A percentile compares a stretch with the other conserved stretches of the same genome.
These are phyloP conservation scores for Leccinum solheimii DNA, from an alignment of 1,284 basidiomycete species.

Conservation along the genomic window DNA sequence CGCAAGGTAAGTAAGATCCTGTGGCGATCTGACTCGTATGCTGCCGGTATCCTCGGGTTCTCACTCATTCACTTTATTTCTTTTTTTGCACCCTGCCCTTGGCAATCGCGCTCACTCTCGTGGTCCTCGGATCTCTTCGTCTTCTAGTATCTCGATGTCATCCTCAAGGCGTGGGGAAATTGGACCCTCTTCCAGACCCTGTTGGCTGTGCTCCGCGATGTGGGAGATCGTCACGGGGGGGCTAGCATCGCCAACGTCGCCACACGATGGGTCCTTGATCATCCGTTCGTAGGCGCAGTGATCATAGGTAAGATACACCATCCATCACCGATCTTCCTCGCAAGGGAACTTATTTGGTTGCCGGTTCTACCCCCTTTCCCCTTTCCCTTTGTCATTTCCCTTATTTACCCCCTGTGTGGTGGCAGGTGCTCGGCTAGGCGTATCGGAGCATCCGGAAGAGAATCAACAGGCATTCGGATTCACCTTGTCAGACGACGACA, in stretches of 20 bases:
- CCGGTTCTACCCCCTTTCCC: background rate
- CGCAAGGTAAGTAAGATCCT: slow-evolving; percentile 56
- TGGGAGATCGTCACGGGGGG: slow-evolving; percentile 68
- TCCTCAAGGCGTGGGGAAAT: slow-evolving; percentile 72
- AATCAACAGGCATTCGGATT: slow-evolving; percentile 66
- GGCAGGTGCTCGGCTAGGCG: slow-evolving; percentile 68
- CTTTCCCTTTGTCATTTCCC: background rate
- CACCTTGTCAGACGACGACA: slow-evolving; percentile 55
- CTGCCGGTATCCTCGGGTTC: background rate
- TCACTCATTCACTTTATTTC: background rate
- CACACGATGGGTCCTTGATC: slow-evolving; percentile 79
- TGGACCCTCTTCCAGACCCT: slow-evolving; percentile 76
- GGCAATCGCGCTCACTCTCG: background rate
- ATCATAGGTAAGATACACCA: slow-evolving; percentile 59
- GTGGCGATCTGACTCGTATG: background rate
- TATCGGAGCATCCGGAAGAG: slow-evolving; percentile 73
- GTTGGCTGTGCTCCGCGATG: slow-evolving; percentile 54
- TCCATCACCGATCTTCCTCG: slow-evolving; percentile 4
- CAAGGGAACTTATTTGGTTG: slow-evolving; percentile 5
- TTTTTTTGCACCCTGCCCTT: background rate
- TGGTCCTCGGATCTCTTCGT: background rate
- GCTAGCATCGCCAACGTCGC: slow-evolving; percentile 76
- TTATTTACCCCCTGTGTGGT: background rate
- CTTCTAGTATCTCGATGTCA: slow-evolving; percentile 76
- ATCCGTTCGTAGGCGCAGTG: slow-evolving; percentile 74